These are phyloP conservation scores for Cadophora sp. DNA, from an alignment of 2,329 filamentous ascomycete species.

Conservation along the genomic window DNA sequence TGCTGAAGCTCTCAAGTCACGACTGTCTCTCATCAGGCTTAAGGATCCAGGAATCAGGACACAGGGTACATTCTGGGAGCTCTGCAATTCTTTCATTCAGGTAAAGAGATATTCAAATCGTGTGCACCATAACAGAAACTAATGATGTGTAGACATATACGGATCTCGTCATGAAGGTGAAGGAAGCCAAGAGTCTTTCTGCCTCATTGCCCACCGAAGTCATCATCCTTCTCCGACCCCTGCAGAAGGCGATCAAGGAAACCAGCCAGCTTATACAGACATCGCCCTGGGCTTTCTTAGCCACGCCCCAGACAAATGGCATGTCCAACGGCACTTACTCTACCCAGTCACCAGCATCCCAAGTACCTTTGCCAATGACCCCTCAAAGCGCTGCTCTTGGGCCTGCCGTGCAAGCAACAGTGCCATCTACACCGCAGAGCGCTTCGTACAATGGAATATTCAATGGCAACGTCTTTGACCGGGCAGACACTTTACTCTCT, in stretches of 20 bases:
- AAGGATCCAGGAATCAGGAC: conserved; percentile 81
- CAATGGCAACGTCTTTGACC: conserved; percentile 44
- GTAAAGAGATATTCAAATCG: conserved; percentile 31
- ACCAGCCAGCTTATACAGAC: conserved; percentile 74
- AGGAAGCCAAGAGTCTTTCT: conserved; percentile 54
- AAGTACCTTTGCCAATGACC: conserved; percentile 76
- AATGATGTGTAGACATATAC: conserved; percentile 62
- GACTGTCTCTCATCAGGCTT: conserved; percentile 81
- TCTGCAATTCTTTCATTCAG: conserved; percentile 77
- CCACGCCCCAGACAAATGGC: conserved; percentile 37
- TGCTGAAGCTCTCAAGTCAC: conserved; percentile 73
- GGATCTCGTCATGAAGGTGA: conserved; percentile 68
- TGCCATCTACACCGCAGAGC: conserved; percentile 69
- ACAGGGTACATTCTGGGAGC: conserved; percentile 66
- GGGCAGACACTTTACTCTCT: conserved; percentile 43
- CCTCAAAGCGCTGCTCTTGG: conserved; percentile 89
- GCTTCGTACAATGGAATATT: conserved; percentile 43
- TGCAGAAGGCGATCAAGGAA: conserved; percentile 85
- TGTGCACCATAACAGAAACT: conserved; percentile 36
- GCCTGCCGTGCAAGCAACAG: conserved; percentile 87
- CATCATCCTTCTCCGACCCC: conserved; percentile 75
- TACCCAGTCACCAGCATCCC: conserved; percentile 51
- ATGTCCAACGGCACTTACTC: conserved; percentile 38
- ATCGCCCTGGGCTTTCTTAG: conserved; percentile 66
- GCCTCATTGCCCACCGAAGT: conserved; percentile 69